Conservation (phyloP, 2,329 filamentous ascomycete genomes). For the Huntiella decipiens region DNA sequence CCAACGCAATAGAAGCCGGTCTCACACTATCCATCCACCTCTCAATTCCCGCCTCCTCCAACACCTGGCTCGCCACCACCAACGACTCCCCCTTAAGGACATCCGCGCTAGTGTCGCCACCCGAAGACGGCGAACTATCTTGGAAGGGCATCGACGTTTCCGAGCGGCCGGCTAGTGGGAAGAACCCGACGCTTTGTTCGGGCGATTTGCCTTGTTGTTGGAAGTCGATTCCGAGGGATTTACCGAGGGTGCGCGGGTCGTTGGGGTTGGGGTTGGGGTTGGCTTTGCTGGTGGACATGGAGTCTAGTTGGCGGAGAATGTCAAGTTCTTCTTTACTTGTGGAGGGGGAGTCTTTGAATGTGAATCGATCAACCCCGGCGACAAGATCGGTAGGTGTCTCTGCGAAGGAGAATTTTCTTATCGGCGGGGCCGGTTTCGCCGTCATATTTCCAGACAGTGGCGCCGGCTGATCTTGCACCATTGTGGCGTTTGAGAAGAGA, state of each 20-base stretch:
- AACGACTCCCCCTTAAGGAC: not conserved
- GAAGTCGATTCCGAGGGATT: not conserved
- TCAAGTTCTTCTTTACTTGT: not conserved
- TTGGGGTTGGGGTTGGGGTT: too few relatives aligned
- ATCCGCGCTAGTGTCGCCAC: not conserved
- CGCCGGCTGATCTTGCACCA: not conserved
- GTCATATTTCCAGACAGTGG: too few relatives aligned
- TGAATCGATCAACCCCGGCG: not conserved
- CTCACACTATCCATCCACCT: slow-evolving; percentile 7
- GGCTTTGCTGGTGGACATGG: not conserved
- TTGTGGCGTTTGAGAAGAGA: not conserved
- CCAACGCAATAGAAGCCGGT: not conserved
- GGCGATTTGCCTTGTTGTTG: not conserved
- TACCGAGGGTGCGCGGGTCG: not conserved
- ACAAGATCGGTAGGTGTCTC: slow-evolving; percentile 3
- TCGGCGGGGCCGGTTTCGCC: not conserved
- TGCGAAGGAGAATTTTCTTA: slow-evolving; percentile 2
- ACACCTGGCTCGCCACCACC: not conserved
- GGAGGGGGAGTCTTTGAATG: slow-evolving; percentile 6
- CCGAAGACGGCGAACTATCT: not conserved
- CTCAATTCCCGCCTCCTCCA: slow-evolving; percentile 5
- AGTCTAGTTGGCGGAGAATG: not conserved
- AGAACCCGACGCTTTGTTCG: not conserved
- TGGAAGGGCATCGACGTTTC: slow-evolving; percentile 5
- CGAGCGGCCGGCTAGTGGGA: slow-evolving; percentile 1